These are phyloP conservation scores for Podila verticillata DNA, from an alignment of 192 early-diverging fungal genomes.

Conservation along the genomic window DNA sequence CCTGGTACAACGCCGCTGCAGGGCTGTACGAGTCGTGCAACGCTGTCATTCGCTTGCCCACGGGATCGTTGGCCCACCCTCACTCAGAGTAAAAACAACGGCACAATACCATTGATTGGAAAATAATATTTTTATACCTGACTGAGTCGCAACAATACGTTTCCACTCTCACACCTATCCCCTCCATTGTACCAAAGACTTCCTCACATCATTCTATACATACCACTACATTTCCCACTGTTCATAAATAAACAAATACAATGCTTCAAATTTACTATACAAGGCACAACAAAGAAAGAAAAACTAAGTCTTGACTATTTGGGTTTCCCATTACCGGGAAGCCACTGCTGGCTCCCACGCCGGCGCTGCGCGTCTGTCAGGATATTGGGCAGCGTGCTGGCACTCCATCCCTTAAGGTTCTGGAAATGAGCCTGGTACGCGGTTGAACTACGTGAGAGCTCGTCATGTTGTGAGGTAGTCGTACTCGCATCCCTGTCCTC, in stretches of 20 bases:
- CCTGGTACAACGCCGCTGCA: conserved; percentile 78
- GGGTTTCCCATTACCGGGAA: too few relatives aligned
- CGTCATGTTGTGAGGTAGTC: not conserved
- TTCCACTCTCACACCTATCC: too few relatives aligned
- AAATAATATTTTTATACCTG: too few relatives aligned
- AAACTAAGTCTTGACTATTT: too few relatives aligned
- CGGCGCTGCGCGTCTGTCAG: conserved; percentile 34
- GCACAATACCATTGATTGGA: not conserved
- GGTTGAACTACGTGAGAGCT: not conserved
- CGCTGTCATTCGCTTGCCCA: conserved; percentile 67
- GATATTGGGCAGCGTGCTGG: conserved; percentile 39
- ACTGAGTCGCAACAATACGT: too few relatives aligned
- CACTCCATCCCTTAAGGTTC: conserved; percentile 17
- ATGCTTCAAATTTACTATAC: too few relatives aligned
- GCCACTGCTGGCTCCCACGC: conserved; percentile 29
- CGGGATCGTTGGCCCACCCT: conserved; percentile 24
- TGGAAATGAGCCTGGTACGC: not conserved
- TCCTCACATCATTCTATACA: too few relatives aligned
- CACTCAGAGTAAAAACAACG: conserved; percentile 13
- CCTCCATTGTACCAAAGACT: too few relatives aligned
- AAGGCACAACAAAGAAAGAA: too few relatives aligned
- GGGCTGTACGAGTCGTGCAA: conserved; percentile 65
- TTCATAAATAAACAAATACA: too few relatives aligned
- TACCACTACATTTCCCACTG: too few relatives aligned
- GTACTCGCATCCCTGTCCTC: not conserved